These are phyloP conservation scores for Lachnellula subtilissima DNA, from an alignment of 2,329 filamentous ascomycete genomes.

Conservation along the genomic window DNA sequence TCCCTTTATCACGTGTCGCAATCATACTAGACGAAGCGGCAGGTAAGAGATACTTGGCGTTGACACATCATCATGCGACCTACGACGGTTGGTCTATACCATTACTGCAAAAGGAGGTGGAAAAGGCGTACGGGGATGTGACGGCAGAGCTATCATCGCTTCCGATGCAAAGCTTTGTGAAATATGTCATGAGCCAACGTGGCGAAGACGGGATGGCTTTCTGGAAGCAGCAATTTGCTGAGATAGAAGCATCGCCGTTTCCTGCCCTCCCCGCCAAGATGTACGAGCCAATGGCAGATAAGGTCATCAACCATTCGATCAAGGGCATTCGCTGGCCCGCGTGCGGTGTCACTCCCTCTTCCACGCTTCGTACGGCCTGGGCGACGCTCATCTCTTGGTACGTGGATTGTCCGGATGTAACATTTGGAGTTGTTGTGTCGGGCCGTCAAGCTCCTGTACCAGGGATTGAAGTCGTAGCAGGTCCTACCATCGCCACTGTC, in stretches of 20 bases:
- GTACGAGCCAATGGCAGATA: neutral
- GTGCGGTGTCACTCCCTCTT: constrained; percentile 44
- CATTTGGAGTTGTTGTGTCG: constrained; percentile 39
- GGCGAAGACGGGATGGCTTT: no score
- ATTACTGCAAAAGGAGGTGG: neutral
- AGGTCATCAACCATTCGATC: neutral
- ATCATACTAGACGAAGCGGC: no score
- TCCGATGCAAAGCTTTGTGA: constrained; percentile 36
- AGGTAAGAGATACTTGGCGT: neutral
- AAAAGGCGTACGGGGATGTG: constrained; percentile 13
- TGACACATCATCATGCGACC: constrained; percentile 46
- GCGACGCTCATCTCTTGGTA: constrained; percentile 35
- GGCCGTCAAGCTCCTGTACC: constrained; percentile 36
- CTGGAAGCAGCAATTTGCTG: no score
- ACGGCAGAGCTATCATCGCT: neutral
- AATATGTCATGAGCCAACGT: constrained; percentile 34
- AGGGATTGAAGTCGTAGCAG: constrained; percentile 37
- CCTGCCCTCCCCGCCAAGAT: neutral
- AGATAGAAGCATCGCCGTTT: neutral
- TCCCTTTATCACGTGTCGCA: no score
- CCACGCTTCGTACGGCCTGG: constrained; percentile 37
- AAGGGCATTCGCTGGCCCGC: constrained; percentile 22
- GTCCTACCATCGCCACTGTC: constrained; percentile 39
- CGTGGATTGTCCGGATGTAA: constrained; percentile 34
- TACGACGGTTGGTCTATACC: constrained; percentile 60